Percentiles rank a stretch among this genome's conserved stretches.
These are phyloP conservation scores for Penicillium nucicola DNA, from an alignment of 495 filamentous ascomycete genomes.

Conservation along the genomic window DNA sequence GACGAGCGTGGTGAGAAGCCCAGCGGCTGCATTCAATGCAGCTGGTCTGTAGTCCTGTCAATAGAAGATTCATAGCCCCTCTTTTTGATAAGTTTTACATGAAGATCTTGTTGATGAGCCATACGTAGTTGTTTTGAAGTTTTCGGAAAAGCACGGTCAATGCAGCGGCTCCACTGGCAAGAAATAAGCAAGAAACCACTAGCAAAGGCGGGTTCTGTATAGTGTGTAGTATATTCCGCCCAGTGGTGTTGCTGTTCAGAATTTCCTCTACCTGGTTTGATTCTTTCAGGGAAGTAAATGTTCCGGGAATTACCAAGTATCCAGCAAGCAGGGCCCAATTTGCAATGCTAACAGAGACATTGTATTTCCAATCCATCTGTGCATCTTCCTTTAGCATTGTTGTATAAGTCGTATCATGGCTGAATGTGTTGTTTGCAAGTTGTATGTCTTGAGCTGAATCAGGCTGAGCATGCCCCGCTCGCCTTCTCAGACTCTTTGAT, in stretches of 20 bases:
- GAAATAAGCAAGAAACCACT: not conserved
- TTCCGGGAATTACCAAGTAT: slow-evolving; percentile 30
- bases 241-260: not conserved
- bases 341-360: slow-evolving; percentile 22
- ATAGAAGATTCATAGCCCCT: not conserved
- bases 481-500: too few species aligned
- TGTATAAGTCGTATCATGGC: slow-evolving; percentile 16
- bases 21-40: not conserved
- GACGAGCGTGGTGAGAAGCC: not conserved
- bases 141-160: not conserved
- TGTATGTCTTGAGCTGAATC: too few species aligned
- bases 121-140: not conserved
- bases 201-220: not conserved
- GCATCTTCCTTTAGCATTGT: slow-evolving; percentile 26
- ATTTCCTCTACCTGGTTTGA: not conserved
- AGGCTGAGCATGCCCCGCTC: too few species aligned
- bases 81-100: not conserved
- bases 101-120: not conserved
- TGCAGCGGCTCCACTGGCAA: not conserved
- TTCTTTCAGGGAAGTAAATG: slow-evolving; percentile 24
- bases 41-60: not conserved
- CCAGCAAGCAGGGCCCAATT: slow-evolving; percentile 31
- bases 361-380: slow-evolving; percentile 19
- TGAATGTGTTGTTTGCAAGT: not conserved
- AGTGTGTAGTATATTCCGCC: not conserved